Evolutionary conservation across 2,329 filamentous ascomycete species (phyloP).

Genomic region (Aquanectria penicillioides): DNA sequence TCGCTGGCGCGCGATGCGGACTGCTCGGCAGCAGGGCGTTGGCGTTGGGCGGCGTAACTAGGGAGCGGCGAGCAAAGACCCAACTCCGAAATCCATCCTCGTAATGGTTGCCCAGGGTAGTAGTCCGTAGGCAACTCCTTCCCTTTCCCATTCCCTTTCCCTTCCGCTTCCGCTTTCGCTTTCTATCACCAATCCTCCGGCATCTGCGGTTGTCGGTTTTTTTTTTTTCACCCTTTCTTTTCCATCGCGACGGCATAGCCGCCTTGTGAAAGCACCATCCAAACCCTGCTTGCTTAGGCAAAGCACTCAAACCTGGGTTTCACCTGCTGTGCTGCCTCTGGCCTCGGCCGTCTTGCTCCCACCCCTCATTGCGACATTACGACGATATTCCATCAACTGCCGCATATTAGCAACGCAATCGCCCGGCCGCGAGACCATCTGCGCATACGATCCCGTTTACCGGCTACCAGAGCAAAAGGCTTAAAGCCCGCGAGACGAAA

Average conservation of each 20-base stretch:
- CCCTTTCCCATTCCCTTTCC: not conserved
- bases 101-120: not conserved
- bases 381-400: constrained; percentile 19
- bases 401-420: not conserved
- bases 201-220: too few species aligned
- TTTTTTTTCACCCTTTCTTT: not conserved
- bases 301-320: constrained; percentile 14
- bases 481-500: not conserved
- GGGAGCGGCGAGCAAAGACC: constrained; percentile 22
- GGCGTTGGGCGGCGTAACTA: constrained; percentile 22
- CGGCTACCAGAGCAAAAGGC: not conserved
- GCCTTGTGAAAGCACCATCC: not conserved
- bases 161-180: too few species aligned
- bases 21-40: constrained; percentile 17
- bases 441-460: not conserved
- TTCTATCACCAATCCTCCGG: too few species aligned
- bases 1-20: constrained; percentile 2
- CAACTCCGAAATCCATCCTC: constrained; percentile 18
- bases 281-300: constrained; percentile 2
- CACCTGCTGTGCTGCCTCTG: not conserved
- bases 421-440: not conserved
- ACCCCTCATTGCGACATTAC: constrained; percentile 16
- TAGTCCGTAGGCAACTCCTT: too few species aligned
- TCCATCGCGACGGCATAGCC: too few species aligned
- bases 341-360: too few species aligned